These are phyloP conservation scores for Coemansia sp. DNA, from an alignment of 192 early-diverging fungal genomes.

Conservation along the genomic window DNA sequence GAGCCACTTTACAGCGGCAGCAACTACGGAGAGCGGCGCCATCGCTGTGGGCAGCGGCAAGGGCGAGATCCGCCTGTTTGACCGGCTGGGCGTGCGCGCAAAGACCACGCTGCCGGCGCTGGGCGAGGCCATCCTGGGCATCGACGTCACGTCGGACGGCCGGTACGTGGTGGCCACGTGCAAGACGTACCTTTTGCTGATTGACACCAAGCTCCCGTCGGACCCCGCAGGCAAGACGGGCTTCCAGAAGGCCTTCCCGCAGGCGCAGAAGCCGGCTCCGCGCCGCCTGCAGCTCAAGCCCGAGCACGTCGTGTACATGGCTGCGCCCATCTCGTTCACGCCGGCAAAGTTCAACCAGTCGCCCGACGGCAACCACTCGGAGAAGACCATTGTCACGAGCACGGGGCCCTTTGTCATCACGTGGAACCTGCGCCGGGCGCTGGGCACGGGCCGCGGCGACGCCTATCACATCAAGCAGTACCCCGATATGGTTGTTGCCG, in stretches of 20 bases:
- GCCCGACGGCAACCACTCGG: slow-evolving; percentile 59
- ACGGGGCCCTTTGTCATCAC: slow-evolving; percentile 90
- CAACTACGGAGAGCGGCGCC: slow-evolving; percentile 81
- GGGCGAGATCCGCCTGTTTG: slow-evolving; percentile 88
- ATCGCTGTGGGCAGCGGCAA: slow-evolving; percentile 81
- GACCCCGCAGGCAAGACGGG: slow-evolving; percentile 61
- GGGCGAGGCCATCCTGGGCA: slow-evolving; percentile 86
- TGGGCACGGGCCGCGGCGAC: slow-evolving; percentile 73
- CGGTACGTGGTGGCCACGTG: slow-evolving; percentile 89
- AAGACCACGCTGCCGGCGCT: slow-evolving; percentile 86
- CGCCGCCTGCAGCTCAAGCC: slow-evolving; percentile 81
- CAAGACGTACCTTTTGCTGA: slow-evolving; percentile 80
- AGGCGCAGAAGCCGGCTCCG: slow-evolving; percentile 69
- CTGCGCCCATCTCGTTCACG: slow-evolving; percentile 72
- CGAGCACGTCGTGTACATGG: slow-evolving; percentile 87
- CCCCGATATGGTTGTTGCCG: slow-evolving; percentile 78
- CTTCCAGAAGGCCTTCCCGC: slow-evolving; percentile 72
- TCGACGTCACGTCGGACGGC: slow-evolving; percentile 89
- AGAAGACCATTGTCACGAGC: slow-evolving; percentile 86
- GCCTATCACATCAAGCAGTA: slow-evolving; percentile 90
- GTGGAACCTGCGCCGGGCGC: slow-evolving; percentile 89
- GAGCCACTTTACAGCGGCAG: slow-evolving; percentile 69
- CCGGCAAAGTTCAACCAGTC: slow-evolving; percentile 89
- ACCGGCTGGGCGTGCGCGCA: slow-evolving; percentile 77
- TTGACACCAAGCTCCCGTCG: slow-evolving; percentile 68